Percentiles rank a stretch among this genome's conserved stretches.
phyloP scores from a whole-genome alignment of 2,329 filamentous ascomycete genomes.

The Cadophora malorum region DNA sequence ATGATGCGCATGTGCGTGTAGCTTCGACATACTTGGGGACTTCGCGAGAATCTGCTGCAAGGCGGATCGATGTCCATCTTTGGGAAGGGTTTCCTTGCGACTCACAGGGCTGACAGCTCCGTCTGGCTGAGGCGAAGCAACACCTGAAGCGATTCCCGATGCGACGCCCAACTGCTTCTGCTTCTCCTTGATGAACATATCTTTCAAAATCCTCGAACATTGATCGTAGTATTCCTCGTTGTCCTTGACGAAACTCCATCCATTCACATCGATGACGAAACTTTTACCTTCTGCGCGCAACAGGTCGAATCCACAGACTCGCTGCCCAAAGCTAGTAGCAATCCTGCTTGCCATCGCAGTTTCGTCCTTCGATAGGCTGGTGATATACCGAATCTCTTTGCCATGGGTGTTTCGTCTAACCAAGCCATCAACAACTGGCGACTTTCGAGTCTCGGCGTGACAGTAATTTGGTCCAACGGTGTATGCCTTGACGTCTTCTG shows the following conservation, averaged over 20 bases:
- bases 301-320: constrained; percentile 95
- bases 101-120: constrained; percentile 27
- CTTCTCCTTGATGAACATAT: constrained; percentile 86
- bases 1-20: constrained; percentile 52
- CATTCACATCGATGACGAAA: constrained; percentile 98
- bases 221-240: constrained; percentile 98
- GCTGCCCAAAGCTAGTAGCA: constrained; percentile 88
- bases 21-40: constrained; percentile 66
- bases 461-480: constrained; percentile 93
- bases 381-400: constrained; percentile 96
- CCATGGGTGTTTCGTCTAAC: constrained; percentile 96
- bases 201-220: constrained; percentile 82
- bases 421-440: constrained; percentile 93
- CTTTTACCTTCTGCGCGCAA: constrained; percentile 87
- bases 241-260: constrained; percentile 99
- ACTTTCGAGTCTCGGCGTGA: constrained; percentile 96
- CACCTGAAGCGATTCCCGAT: constrained; percentile 36
- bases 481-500: constrained; percentile 98
- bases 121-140: constrained; percentile 34
- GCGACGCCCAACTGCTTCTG: constrained; percentile 55
- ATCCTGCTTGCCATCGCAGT: constrained; percentile 88
- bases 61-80: constrained; percentile 54
- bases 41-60: constrained; percentile 65
- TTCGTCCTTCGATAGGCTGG: constrained; percentile 80
- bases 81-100: constrained; percentile 41